These are phyloP conservation scores for Evansstolkia leycettana DNA, from an alignment of 495 filamentous ascomycete species.

Conservation along the genomic window DNA sequence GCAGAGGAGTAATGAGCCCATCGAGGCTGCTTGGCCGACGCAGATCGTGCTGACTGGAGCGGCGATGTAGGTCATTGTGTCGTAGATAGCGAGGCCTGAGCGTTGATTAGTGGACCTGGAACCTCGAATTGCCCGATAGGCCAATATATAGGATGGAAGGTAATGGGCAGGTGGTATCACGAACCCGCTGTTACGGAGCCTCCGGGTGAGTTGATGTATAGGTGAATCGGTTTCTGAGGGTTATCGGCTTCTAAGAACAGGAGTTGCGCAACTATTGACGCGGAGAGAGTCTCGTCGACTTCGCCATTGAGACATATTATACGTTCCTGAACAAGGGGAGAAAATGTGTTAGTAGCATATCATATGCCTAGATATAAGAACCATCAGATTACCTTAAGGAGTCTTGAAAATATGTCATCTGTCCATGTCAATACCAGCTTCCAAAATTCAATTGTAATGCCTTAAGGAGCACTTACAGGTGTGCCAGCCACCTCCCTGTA, in stretches of 20 bases:
- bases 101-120: too few species aligned
- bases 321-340: conserved; percentile 51
- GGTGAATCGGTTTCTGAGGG: conserved; percentile 83
- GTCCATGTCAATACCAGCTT: conserved; percentile 12
- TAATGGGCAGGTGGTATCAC: neutral
- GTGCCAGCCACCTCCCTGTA: conserved; percentile 77
- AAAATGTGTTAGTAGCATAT: neutral
- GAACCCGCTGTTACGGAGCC: conserved; percentile 81
- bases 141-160: neutral
- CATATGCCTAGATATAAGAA: too few species aligned
- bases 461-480: conserved; percentile 49
- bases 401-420: conserved; percentile 78
- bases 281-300: conserved; percentile 79
- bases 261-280: conserved; percentile 86
- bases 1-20: conserved; percentile 82
- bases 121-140: too few species aligned
- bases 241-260: conserved; percentile 97
- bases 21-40: conserved; percentile 85
- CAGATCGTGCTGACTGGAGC: conserved; percentile 90
- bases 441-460: conserved; percentile 1
- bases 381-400: conserved; percentile 65
- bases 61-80: conserved; percentile 96
- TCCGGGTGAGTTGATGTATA: conserved; percentile 96
- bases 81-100: conserved; percentile 90
- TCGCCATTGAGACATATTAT: conserved; percentile 90